Evolutionary conservation across 768 basidiomycete genomes (phyloP).

Genomic region (Clavulina sp.): DNA sequence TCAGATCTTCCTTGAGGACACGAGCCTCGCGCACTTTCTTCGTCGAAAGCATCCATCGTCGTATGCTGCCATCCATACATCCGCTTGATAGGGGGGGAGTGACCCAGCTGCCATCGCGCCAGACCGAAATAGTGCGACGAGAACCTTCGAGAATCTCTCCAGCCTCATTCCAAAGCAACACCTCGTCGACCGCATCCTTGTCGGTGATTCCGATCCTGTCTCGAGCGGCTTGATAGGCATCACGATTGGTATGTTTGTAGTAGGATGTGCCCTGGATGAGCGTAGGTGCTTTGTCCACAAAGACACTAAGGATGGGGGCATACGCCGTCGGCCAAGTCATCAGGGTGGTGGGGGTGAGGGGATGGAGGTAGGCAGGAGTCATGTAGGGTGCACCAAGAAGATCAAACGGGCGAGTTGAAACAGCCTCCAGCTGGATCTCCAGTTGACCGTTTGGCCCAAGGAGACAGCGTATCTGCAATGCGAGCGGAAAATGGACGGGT

Average conservation of each 20-base stretch:
- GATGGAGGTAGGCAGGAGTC: neutral
- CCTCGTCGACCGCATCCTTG: neutral
- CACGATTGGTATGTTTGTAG: neutral
- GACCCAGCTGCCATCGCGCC: conserved; percentile 1
- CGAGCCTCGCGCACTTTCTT: neutral
- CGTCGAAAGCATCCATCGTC: neutral
- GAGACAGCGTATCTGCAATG: neutral
- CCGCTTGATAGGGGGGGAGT: neutral
- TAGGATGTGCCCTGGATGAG: neutral
- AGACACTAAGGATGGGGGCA: neutral
- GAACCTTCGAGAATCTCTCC: neutral
- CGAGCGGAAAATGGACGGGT: neutral
- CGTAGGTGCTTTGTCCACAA: neutral
- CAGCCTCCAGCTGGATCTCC: neutral
- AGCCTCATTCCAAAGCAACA: neutral
- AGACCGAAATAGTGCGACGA: neutral
- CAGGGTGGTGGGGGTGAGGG: neutral
- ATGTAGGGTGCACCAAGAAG: neutral
- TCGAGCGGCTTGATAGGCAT: neutral
- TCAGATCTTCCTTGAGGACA: neutral
- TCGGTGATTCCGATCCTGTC: neutral
- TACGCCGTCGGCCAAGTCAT: conserved; percentile 1
- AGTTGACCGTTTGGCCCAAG: neutral
- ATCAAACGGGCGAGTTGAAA: conserved; percentile 1
- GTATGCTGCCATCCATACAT: neutral